These are phyloP conservation scores for Sutorius eximius DNA, from an alignment of 1,284 basidiomycete species.

Conservation along the genomic window DNA sequence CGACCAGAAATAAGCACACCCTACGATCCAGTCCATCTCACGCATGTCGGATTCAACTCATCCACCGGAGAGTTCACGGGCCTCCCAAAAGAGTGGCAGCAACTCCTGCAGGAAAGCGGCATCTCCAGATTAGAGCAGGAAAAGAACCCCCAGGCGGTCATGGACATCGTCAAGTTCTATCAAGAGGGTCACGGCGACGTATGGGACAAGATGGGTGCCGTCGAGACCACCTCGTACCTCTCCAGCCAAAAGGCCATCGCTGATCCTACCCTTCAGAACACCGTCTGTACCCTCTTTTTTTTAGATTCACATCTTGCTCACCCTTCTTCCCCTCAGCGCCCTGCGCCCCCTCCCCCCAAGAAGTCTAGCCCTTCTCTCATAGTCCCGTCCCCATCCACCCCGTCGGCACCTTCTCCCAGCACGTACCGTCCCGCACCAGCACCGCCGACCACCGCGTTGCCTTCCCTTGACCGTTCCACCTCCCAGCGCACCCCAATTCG, in stretches of 20 bases:
- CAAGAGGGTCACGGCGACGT: slow-evolving; percentile 82
- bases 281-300: slow-evolving; percentile 42
- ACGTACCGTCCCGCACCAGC: slow-evolving; percentile 69
- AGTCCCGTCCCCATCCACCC: slow-evolving; percentile 34
- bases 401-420: slow-evolving; percentile 41
- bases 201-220: slow-evolving; percentile 79
- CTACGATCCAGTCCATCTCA: slow-evolving; percentile 99
- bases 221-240: slow-evolving; percentile 26
- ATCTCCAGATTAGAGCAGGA: slow-evolving; percentile 96
- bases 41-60: slow-evolving; percentile 98
- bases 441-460: slow-evolving; percentile 56
- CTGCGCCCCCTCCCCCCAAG: slow-evolving; percentile 54
- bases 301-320: slow-evolving; percentile 5
- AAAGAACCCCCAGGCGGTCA: slow-evolving; percentile 96
- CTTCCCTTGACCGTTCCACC: slow-evolving; percentile 72
- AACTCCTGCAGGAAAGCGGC: slow-evolving; percentile 93
- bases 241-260: slow-evolving; percentile 31
- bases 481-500: slow-evolving; percentile 68
- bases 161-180: slow-evolving; percentile 99
- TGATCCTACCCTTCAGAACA: slow-evolving; percentile 51
- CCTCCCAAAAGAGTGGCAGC: slow-evolving; percentile 98
- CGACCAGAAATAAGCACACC: slow-evolving; percentile 95
- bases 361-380: slow-evolving; percentile 43
- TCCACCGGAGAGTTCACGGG: slow-evolving; percentile 98
- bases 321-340: slow-evolving; percentile 42